These are phyloP conservation scores for Biscutella laevigata DNA, from an alignment of 441 rosid genomes.

Conservation along the genomic window DNA sequence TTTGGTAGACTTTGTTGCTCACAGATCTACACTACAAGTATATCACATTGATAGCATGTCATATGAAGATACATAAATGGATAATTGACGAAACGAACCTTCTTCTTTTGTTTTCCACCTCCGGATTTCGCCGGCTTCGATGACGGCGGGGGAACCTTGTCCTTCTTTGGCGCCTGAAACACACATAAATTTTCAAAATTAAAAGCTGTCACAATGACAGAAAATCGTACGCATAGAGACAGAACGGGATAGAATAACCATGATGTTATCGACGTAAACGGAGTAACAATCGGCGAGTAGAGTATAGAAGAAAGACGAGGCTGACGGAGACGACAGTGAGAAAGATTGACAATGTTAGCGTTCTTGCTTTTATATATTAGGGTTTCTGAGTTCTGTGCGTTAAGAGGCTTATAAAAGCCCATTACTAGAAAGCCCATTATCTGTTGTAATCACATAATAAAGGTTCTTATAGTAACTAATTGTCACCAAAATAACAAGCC, in stretches of 20 bases:
- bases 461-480: no score
- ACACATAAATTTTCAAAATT: not conserved
- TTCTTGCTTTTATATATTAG: conserved; percentile 18
- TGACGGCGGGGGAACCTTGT: conserved; percentile 64
- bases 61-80: not conserved
- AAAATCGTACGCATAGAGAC: not conserved
- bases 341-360: not conserved
- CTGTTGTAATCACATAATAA: no score
- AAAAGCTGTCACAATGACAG: not conserved
- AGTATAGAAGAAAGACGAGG: not conserved
- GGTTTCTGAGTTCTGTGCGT: conserved; percentile 11
- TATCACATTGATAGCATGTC: not conserved
- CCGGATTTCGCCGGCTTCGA: conserved; percentile 69
- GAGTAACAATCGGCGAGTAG: not conserved
- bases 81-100: conserved; percentile 29
- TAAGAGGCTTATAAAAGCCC: not conserved
- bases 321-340: conserved; percentile 10
- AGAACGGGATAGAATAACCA: conserved; percentile 4
- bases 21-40: not conserved
- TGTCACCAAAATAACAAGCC: no score
- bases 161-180: conserved; percentile 64
- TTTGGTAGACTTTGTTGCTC: not conserved
- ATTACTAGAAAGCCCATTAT: conserved; percentile 4
- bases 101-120: conserved; percentile 75
- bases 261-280: conserved; percentile 6